Base-by-base conservation (phyloP, 1,139 yeast species). In the Lizanozyma gosingica region DNA sequence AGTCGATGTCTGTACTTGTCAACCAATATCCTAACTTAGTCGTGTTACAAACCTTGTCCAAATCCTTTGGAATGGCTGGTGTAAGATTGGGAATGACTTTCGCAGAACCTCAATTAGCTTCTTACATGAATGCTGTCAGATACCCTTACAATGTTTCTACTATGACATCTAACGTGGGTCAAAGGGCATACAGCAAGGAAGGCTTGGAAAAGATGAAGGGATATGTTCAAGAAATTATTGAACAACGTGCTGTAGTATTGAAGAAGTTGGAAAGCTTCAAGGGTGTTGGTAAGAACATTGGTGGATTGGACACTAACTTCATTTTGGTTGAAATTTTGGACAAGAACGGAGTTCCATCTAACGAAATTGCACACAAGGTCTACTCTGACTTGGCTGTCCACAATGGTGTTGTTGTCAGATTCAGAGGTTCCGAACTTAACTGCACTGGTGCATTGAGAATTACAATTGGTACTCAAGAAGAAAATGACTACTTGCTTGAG, bases 41-140 rank as follows among this genome's bases (percentile, higher is more conserved):
- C 32, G 96, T 87, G 8, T 66, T 90, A 60, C 98, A 92, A 62
- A 92, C 98, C 0, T 65, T 92, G 36, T 88, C 97, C 17, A 92
- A 92, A 57, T 82, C 97, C 0, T 94, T 92, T 64, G 98, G 98
- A 3, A 73, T 92, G 43, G 98, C 98, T 2, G 97, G 97, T 37
- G 83, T 88, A 40, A 74, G 98, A 52, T 59, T 90, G 39, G 98
- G 98, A 17, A 68, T 87, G 45, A 81, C 96, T 1, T 90, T 60
- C 56, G 71, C 90, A 9, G 67, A 74, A 14, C 63, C 67, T 14
- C 76, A 74, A 42, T 67, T 92, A 40, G 74, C 95, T 0, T 55
- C 61, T 15, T 73, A 83, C 41, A 66, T 92, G 52, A 92, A 94
- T 58, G 78, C 94, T 22, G 80, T 92, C 83, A 92, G 90, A 56